These are phyloP conservation scores for Barnettozyma siamensis DNA, from an alignment of 805 yeast genomes.

Conservation along the genomic window DNA sequence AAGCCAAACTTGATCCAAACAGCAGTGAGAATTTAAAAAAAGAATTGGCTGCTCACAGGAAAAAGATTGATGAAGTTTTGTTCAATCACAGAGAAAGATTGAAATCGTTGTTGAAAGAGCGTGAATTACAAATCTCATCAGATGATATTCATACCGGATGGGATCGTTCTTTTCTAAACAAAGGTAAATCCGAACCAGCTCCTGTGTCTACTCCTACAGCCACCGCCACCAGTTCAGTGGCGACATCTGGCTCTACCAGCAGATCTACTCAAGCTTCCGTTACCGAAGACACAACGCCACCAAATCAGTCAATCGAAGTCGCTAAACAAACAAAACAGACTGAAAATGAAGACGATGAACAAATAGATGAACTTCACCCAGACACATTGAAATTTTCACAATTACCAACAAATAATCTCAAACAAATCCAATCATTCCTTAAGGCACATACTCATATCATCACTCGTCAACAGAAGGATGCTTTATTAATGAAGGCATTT, in stretches of 20 bases:
- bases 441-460: conserved; percentile 58
- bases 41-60: conserved; percentile 50
- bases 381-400: conserved; percentile 43
- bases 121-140: conserved; percentile 69
- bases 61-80: conserved; percentile 63
- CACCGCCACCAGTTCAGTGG: background rate
- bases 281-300: background rate
- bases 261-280: background rate
- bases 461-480: conserved; percentile 82
- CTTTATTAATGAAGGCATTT: conserved; percentile 88
- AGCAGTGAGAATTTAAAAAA: conserved; percentile 35
- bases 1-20: conserved; percentile 38
- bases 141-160: conserved; percentile 92
- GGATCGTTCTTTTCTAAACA: conserved; percentile 77
- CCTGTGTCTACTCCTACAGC: background rate
- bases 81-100: conserved; percentile 61
- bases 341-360: conserved; percentile 22
- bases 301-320: background rate
- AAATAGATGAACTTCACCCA: conserved; percentile 13
- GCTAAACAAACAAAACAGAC: conserved; percentile 10
- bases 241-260: background rate
- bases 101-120: conserved; percentile 62
- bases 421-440: conserved; percentile 47
- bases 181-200: conserved; percentile 26
- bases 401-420: conserved; percentile 43